Evolutionary conservation across 1,139 yeast species (phyloP).

Genomic region (Lodderomyces jiufengensis): DNA sequence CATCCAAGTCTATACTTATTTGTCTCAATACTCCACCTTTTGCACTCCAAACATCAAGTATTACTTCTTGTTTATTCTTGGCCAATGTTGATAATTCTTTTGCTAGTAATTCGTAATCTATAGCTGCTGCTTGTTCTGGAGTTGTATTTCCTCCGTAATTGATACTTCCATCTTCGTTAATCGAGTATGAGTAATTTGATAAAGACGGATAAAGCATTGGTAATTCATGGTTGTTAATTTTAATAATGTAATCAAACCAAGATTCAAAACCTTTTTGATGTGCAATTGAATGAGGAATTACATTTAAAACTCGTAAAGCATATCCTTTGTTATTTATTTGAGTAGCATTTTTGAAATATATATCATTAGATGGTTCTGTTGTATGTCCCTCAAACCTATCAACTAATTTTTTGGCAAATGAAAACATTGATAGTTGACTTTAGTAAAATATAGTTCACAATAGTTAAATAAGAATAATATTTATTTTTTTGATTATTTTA

Average conservation of each 20-base stretch:
- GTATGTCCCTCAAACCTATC: constrained; percentile 61
- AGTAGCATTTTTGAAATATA: constrained; percentile 50
- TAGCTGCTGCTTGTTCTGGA: constrained; percentile 35
- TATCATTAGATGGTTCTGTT: constrained; percentile 33
- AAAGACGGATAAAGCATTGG: constrained; percentile 46
- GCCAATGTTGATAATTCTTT: constrained; percentile 36
- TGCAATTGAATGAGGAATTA: constrained; percentile 40
- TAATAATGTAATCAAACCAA: constrained; percentile 82
- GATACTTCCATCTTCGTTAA: constrained; percentile 43
- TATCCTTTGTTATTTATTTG: constrained; percentile 41
- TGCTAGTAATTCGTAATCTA: constrained; percentile 31
- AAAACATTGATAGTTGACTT: constrained; percentile 68
- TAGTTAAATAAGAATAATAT: too few species aligned
- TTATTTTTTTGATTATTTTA: too few species aligned
- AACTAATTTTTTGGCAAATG: constrained; percentile 82
- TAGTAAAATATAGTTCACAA: too few species aligned
- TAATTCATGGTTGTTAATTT: constrained; percentile 71
- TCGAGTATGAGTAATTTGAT: constrained; percentile 29
- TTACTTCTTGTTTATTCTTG: constrained; percentile 36
- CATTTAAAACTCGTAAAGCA: constrained; percentile 40
- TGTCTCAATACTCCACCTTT: constrained; percentile 74
- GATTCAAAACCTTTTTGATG: constrained; percentile 55
- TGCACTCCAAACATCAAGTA: constrained; percentile 78
- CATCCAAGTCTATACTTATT: constrained; percentile 42
- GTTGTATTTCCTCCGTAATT: constrained; percentile 37